These are phyloP conservation scores for Penicillium sp. DNA, from an alignment of 2,329 filamentous ascomycete genomes.

Conservation along the genomic window DNA sequence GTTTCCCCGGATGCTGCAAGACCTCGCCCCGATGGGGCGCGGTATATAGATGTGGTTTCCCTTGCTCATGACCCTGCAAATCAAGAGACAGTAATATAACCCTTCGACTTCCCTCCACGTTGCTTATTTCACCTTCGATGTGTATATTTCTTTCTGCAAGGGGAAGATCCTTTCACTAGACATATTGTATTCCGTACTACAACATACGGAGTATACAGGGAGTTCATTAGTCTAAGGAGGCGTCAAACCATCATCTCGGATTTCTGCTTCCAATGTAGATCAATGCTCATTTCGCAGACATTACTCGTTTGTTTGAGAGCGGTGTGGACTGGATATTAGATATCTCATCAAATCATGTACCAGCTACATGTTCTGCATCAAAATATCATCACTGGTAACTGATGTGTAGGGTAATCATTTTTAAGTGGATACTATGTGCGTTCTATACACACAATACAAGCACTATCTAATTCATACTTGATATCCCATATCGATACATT, in stretches of 20 bases:
- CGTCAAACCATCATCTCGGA: neutral
- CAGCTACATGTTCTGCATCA: slow-evolving; percentile 4
- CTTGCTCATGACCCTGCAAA: slow-evolving; percentile 15
- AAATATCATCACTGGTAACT: neutral
- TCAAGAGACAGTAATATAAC: neutral
- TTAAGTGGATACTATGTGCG: neutral
- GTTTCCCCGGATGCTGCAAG: slow-evolving; percentile 16
- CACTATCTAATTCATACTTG: neutral
- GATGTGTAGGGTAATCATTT: neutral
- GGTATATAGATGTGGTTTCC: slow-evolving; percentile 10
- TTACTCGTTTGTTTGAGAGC: neutral
- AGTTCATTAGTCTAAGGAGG: neutral
- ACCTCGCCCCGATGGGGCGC: slow-evolving; percentile 8
- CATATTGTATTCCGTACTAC: neutral
- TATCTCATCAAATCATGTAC: neutral
- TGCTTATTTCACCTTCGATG: slow-evolving; percentile 5
- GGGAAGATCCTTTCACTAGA: slow-evolving; percentile 2
- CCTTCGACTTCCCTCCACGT: slow-evolving; percentile 4
- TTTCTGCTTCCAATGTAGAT: neutral
- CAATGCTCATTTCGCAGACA: neutral
- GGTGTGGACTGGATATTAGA: neutral
- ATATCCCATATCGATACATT: slow-evolving; percentile 4
- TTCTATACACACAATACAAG: neutral
- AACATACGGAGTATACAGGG: neutral
- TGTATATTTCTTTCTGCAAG: slow-evolving; percentile 12